These are phyloP conservation scores for Linanthus parryae DNA, from an alignment of 148 eudicot species.

Conservation along the genomic window DNA sequence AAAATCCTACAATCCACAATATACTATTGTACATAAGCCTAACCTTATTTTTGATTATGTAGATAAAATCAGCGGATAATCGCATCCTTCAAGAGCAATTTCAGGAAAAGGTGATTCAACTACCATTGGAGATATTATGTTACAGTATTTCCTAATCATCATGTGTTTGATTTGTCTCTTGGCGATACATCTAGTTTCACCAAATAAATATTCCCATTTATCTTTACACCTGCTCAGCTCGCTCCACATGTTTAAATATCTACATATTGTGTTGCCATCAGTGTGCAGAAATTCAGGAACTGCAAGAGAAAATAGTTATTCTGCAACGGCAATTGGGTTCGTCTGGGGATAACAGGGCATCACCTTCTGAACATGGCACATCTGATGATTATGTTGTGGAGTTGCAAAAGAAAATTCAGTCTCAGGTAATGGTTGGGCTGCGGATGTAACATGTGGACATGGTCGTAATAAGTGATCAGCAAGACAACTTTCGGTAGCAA, in stretches of 20 bases:
- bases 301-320: slow-evolving; percentile 48
- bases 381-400: slow-evolving; percentile 60
- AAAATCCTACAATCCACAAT: too few relatives aligned
- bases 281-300: slow-evolving; percentile 71
- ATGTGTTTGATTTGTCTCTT: too few relatives aligned
- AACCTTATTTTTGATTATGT: slow-evolving; percentile 14
- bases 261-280: slow-evolving; percentile 19
- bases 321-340: slow-evolving; percentile 70
- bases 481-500: too few relatives aligned
- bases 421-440: slow-evolving; percentile 47
- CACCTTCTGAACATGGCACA: slow-evolving; percentile 26
- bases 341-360: slow-evolving; percentile 23
- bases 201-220: background rate
- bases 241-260: too few relatives aligned
- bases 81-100: slow-evolving; percentile 93
- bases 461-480: too few relatives aligned
- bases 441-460: too few relatives aligned
- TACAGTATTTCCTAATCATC: too few relatives aligned
- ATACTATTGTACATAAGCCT: too few relatives aligned
- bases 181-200: background rate
- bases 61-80: slow-evolving; percentile 92
- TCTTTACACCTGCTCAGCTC: too few relatives aligned
- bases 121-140: too few relatives aligned
- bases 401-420: slow-evolving; percentile 65
- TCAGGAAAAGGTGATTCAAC: slow-evolving; percentile 83